phyloP scores from a whole-genome alignment of 768 basidiomycete species.

The Pleurotus platypus region DNA sequence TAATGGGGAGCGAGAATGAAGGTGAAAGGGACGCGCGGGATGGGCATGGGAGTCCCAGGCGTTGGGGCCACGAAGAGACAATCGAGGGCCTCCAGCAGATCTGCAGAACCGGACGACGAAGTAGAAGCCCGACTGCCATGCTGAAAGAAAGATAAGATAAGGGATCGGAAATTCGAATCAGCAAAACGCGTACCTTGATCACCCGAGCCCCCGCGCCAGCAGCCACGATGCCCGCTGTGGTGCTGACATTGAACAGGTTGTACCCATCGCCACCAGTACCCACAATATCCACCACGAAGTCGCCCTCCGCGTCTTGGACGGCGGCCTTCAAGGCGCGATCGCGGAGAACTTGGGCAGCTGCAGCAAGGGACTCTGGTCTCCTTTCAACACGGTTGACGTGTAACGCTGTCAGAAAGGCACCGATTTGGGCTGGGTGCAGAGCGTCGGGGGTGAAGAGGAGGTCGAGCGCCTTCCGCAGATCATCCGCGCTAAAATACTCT shows the following conservation, averaged over 20 bases:
- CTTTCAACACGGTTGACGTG: slow-evolving; percentile 78
- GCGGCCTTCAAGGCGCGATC: slow-evolving; percentile 62
- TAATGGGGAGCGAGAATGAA: slow-evolving; percentile 95
- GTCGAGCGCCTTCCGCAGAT: slow-evolving; percentile 69
- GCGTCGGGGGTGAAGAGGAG: slow-evolving; percentile 68
- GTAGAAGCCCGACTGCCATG: slow-evolving; percentile 91
- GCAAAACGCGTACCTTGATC: slow-evolving; percentile 63
- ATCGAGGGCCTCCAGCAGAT: slow-evolving; percentile 81
- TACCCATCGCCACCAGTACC: slow-evolving; percentile 95
- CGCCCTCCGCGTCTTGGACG: slow-evolving; percentile 54
- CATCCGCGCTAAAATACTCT: slow-evolving; percentile 74
- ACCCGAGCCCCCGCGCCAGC: slow-evolving; percentile 93
- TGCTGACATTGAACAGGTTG: slow-evolving; percentile 96
- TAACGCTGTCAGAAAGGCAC: slow-evolving; percentile 85
- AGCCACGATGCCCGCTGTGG: slow-evolving; percentile 89
- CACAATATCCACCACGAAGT: slow-evolving; percentile 85
- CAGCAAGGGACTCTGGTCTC: slow-evolving; percentile 71
- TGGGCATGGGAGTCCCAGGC: slow-evolving; percentile 48
- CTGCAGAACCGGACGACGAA: slow-evolving; percentile 91
- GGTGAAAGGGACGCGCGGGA: slow-evolving; percentile 74
- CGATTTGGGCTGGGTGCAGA: slow-evolving; percentile 72
- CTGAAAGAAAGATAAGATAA: slow-evolving; percentile 35
- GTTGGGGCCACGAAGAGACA: slow-evolving; percentile 71
- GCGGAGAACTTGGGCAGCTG: slow-evolving; percentile 73
- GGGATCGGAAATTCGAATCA: slow-evolving; percentile 2